A percentile compares a stretch with the other conserved stretches of the same genome.
Conservation (phyloP, 306 rosid species). For the Gynostemma pentaphyllum region DNA sequence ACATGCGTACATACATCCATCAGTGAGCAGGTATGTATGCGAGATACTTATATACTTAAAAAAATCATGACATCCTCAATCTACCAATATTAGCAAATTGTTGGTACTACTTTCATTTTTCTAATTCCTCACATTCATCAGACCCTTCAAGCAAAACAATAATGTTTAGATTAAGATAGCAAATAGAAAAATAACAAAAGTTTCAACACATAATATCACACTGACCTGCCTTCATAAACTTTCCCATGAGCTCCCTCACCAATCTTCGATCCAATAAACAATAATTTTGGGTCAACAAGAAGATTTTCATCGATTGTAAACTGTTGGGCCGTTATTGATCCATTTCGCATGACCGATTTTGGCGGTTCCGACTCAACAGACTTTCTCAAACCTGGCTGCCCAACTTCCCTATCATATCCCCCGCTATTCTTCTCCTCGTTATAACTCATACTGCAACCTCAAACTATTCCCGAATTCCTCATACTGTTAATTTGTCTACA, state of each 20-base stretch:
- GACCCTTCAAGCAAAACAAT: background rate
- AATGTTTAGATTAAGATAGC: background rate
- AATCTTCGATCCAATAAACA: slow-evolving; percentile 74
- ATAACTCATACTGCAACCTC: slow-evolving; percentile 76
- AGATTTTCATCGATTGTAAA: slow-evolving; percentile 67
- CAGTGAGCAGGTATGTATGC: background rate
- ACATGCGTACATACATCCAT: background rate
- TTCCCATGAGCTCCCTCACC: slow-evolving; percentile 99
- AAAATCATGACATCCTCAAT: background rate
- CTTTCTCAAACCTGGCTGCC: slow-evolving; percentile 22
- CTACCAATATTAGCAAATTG: background rate
- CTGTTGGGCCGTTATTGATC: slow-evolving; percentile 31
- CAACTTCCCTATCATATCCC: slow-evolving; percentile 32
- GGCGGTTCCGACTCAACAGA: slow-evolving; percentile 22
- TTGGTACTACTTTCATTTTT: background rate
- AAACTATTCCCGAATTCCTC: slow-evolving; percentile 53
- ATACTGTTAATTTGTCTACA: slow-evolving; percentile 20
- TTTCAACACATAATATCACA: slow-evolving; percentile 10
- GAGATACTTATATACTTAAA: background rate
- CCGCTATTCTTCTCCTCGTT: slow-evolving; percentile 36
- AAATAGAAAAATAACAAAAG: background rate
- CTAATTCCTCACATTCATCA: background rate
- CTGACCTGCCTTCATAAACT: slow-evolving; percentile 98
- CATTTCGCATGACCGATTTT: slow-evolving; percentile 36
- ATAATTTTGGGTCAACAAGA: slow-evolving; percentile 76